phyloP scores from a whole-genome alignment of 2,329 filamentous ascomycete genomes.

The Plectosphaerella sp. region DNA sequence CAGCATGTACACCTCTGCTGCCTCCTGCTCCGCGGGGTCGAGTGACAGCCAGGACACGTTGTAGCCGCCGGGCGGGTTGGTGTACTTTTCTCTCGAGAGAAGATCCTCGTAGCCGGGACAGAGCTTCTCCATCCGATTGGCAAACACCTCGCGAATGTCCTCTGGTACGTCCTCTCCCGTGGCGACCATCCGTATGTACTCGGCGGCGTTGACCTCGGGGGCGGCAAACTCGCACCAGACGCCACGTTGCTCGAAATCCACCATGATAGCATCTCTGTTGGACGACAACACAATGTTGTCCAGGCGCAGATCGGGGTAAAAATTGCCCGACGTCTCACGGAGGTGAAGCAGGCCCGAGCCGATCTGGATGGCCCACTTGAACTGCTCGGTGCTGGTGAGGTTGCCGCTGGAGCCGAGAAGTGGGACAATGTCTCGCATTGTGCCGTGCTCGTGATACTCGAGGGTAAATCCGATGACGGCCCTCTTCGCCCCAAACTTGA shows the following conservation, averaged over 20 bases:
- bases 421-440: constrained; percentile 51
- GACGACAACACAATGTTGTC: constrained; percentile 54
- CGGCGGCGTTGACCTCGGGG: constrained; percentile 55
- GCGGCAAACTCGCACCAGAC: constrained; percentile 60
- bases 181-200: constrained; percentile 52
- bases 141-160: constrained; percentile 34
- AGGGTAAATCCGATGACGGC: constrained; percentile 54
- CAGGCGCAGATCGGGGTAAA: constrained; percentile 55
- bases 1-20: constrained; percentile 59
- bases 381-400: constrained; percentile 37
- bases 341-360: constrained; percentile 47
- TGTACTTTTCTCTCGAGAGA: constrained; percentile 37
- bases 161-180: constrained; percentile 40
- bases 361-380: constrained; percentile 51
- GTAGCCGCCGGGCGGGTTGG: constrained; percentile 44
- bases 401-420: constrained; percentile 40
- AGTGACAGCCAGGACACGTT: constrained; percentile 54
- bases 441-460: constrained; percentile 48
- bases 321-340: constrained; percentile 37
- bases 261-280: constrained; percentile 44
- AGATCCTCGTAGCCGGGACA: constrained; percentile 42
- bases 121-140: constrained; percentile 33
- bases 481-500: constrained; percentile 50
- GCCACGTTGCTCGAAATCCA: constrained; percentile 60
- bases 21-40: constrained; percentile 46